A percentile compares a stretch with the other conserved stretches of the same genome.
Evolutionary conservation across 495 filamentous ascomycete genomes (phyloP).

Genomic region (Daldinia caldariorum): DNA sequence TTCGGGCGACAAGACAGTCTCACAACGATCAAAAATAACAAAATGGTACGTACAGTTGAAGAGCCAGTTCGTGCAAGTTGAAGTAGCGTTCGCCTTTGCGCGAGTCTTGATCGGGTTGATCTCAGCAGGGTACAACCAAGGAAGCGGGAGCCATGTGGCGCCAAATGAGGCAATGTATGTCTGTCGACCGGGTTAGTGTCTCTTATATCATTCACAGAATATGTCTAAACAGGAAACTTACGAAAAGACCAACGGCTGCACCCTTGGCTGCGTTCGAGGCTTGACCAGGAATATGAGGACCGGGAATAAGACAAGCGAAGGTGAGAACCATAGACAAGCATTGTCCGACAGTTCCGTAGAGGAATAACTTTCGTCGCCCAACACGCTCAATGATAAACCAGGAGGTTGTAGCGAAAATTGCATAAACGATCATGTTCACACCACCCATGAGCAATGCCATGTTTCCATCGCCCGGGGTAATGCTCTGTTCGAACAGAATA

Average conservation of each 20-base stretch:
- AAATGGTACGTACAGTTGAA: conserved; percentile 67
- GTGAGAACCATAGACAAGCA: conserved; percentile 75
- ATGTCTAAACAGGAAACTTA: conserved; percentile 41
- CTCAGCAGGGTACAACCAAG: conserved; percentile 58
- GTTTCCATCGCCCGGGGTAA: conserved; percentile 30
- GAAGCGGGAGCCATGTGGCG: conserved; percentile 72
- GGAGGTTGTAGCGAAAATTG: conserved; percentile 76
- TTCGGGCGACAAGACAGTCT: neutral
- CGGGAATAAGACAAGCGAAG: conserved; percentile 71
- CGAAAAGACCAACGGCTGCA: conserved; percentile 61
- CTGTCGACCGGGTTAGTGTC: conserved; percentile 21
- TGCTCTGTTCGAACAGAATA: conserved; percentile 57
- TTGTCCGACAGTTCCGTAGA: conserved; percentile 70
- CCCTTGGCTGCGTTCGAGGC: conserved; percentile 34
- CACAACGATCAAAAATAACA: neutral
- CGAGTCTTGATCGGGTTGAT: conserved; percentile 80
- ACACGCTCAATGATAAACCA: conserved; percentile 80
- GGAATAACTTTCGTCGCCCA: conserved; percentile 68
- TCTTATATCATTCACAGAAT: too few relatives aligned
- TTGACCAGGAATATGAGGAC: conserved; percentile 45
- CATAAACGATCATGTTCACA: conserved; percentile 66
- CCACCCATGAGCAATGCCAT: conserved; percentile 45
- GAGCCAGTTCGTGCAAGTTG: conserved; percentile 81
- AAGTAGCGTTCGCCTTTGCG: conserved; percentile 78
- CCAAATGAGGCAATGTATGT: conserved; percentile 63